Evolutionary conservation across 495 filamentous ascomycete species (phyloP), one percentile per base, ranked within the genome.

Genomic region (Daldinia concentrica): DNA sequence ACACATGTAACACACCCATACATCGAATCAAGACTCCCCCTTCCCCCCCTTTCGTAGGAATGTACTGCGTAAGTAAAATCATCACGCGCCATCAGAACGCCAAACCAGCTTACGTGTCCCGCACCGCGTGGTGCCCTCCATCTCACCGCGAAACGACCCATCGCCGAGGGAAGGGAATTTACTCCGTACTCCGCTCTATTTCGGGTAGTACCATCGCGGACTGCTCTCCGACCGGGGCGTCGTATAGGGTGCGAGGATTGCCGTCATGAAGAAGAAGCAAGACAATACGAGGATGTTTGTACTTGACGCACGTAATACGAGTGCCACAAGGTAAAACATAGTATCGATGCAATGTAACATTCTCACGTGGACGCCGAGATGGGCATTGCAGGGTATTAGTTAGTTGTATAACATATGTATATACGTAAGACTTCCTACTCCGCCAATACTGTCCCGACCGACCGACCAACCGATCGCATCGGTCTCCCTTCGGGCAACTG

Each of bases 381-480:
- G 17, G 2, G 7, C 0, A 54, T 54, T 54, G 30, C 50, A 54
- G 24, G 50, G 50, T 54, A 54, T 54, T 37, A 37, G 9, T 19
- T 26, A 6, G 32, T 32, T 41, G 43, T 62, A 50, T 51, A 48
- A 48, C 43, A 48, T 61, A 41, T 14, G 15, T 52, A 54, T 54
- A 17, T 54, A 54, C 50, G 50, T 24, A 54, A 17, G 14, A 11
- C 22, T 54, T 12, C 50, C 50, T n/a, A 29, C 50, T 29, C 26
- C 12, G 12, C 24, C 24, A 3, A 8, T 24, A 4, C 15, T 30
- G 12, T 30, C 50, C 26, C 9, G 50, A 54, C 29, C 8, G 29
- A 8, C 27, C 6, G 29, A 32, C 50, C 12, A 12, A 26, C 48
- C 24, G 9, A 15, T 14, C 12, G 50, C 30, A 22, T 37, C 54